Evolutionary conservation across 805 yeast genomes (phyloP).

Genomic region (Candida maris): DNA sequence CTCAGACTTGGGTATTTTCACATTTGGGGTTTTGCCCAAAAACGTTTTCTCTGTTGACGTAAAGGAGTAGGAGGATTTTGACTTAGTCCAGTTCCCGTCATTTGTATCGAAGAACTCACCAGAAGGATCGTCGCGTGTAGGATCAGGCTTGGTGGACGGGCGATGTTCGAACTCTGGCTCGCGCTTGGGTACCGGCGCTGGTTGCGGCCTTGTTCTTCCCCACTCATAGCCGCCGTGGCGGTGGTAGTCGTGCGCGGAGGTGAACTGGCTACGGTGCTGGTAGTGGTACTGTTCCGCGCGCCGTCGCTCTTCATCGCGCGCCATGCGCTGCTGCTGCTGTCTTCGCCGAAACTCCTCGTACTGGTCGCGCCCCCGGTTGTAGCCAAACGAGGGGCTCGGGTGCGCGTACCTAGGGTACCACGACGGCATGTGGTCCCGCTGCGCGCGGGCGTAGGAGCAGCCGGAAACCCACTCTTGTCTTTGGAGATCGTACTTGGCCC

Average conservation of each 20-base stretch:
- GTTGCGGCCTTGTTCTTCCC: neutral
- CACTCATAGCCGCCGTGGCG: constrained; percentile 9
- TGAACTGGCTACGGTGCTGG: constrained; percentile 2
- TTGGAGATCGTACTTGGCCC: constrained; percentile 55
- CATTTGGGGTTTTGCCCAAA: constrained; percentile 22
- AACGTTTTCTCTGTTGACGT: constrained; percentile 25
- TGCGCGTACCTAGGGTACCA: constrained; percentile 11
- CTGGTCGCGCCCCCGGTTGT: constrained; percentile 9
- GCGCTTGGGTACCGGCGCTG: too few species aligned
- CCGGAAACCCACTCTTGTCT: neutral
- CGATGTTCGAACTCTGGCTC: too few species aligned
- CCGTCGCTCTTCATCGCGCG: constrained; percentile 10
- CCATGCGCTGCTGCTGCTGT: constrained; percentile 14
- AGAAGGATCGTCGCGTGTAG: constrained; percentile 12
- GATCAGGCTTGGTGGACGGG: constrained; percentile 3
- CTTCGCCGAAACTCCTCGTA: constrained; percentile 18
- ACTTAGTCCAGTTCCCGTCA: constrained; percentile 24
- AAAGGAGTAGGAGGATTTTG: constrained; percentile 27
- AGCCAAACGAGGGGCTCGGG: constrained; percentile 15
- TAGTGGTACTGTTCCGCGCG: constrained; percentile 6
- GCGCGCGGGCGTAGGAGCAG: neutral
- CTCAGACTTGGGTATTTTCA: constrained; percentile 7
- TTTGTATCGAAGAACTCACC: constrained; percentile 21
- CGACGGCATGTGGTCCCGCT: neutral
- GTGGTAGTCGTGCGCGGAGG: constrained; percentile 6